These are phyloP conservation scores for Scheffersomyces segobiensis DNA, from an alignment of 1,139 yeast species.

Conservation along the genomic window DNA sequence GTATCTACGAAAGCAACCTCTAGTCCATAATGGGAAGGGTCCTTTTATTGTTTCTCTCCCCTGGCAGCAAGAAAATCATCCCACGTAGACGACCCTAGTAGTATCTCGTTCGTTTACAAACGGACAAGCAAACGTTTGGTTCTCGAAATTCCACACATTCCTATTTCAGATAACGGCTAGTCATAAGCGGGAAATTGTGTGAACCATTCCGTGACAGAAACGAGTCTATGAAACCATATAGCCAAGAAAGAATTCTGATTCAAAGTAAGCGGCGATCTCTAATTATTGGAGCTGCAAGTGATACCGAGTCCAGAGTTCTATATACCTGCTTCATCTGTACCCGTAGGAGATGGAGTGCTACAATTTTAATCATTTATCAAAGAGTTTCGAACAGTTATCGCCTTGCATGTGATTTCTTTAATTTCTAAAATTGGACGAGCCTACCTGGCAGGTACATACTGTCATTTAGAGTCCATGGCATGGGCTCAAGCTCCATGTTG, in stretches of 20 bases:
- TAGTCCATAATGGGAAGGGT: neutral
- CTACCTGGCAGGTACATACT: neutral
- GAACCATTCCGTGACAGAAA: neutral
- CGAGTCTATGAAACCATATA: no score
- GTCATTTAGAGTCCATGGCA: neutral
- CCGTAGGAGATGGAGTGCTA: neutral
- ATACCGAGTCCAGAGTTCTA: neutral
- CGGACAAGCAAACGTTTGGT: neutral
- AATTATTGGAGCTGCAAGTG: neutral
- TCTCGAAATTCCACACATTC: neutral
- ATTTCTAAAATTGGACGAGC: neutral
- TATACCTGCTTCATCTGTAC: neutral
- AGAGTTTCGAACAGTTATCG: neutral
- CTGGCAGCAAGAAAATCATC: neutral
- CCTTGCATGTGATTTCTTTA: neutral
- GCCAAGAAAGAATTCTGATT: neutral
- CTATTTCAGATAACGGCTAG: neutral
- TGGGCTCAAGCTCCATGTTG: neutral
- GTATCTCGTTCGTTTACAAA: neutral
- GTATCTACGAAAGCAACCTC: neutral
- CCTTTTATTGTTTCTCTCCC: neutral
- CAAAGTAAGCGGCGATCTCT: neutral
- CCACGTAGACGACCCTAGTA: neutral
- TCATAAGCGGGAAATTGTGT: neutral
- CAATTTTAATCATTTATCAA: neutral